These are phyloP conservation scores for Spiraea crenata DNA, from an alignment of 331 rosid genomes.

Conservation along the genomic window DNA sequence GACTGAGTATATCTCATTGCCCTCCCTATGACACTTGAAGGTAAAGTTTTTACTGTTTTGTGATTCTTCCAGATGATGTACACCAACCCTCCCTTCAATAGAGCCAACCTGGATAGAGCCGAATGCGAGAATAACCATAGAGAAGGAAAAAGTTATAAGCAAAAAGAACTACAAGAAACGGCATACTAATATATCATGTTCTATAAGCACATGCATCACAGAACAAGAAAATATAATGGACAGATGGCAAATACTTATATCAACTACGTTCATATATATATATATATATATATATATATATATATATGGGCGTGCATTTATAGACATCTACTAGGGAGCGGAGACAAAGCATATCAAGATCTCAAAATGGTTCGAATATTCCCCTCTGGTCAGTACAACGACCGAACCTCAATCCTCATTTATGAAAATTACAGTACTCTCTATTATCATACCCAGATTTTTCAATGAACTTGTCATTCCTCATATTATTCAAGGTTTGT, in stretches of 20 bases:
- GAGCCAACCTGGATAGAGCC: conserved; percentile 72
- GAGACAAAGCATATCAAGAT: no score
- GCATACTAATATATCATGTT: neutral
- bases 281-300: no score
- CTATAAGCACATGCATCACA: neutral
- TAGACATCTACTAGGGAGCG: no score
- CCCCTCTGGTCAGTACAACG: no score
- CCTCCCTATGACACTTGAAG: conserved; percentile 86
- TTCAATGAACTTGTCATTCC: neutral
- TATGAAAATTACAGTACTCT: neutral
- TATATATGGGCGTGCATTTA: no score
- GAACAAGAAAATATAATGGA: neutral
- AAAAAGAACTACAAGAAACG: neutral
- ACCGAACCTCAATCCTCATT: neutral
- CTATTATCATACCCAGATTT: neutral
- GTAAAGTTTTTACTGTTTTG: conserved; percentile 80
- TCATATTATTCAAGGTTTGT: neutral
- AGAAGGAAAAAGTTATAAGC: neutral
- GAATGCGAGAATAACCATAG: conserved; percentile 5
- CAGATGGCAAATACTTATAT: neutral
- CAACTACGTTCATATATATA: no score
- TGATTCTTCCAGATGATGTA: conserved; percentile 87
- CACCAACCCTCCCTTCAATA: conserved; percentile 98
- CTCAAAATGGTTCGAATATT: no score
- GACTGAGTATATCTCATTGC: conserved; percentile 71